These are phyloP conservation scores for Yarrowia bubula DNA, from an alignment of 805 yeast species.

Conservation along the genomic window DNA sequence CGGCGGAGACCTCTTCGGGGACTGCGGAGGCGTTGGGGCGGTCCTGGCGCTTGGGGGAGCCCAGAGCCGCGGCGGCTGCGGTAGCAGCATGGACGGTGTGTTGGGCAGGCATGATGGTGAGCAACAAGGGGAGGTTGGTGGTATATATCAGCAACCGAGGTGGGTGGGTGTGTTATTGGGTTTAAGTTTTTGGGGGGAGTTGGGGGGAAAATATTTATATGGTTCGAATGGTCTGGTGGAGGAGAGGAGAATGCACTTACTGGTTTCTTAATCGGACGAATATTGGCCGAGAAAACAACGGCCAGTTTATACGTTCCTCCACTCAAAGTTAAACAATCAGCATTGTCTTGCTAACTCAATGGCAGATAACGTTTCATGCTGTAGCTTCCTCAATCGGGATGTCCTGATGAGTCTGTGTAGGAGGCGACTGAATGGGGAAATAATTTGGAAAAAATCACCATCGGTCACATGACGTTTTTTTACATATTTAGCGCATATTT, in stretches of 20 bases:
- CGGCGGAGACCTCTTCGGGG: constrained; percentile 1
- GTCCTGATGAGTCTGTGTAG: no score
- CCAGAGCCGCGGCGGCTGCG: constrained; percentile 25
- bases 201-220: not conserved
- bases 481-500: not conserved
- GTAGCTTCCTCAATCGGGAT: not conserved
- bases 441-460: not conserved
- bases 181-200: not conserved
- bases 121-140: not conserved
- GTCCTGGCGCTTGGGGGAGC: constrained; percentile 2
- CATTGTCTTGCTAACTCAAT: constrained; percentile 25
- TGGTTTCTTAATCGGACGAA: not conserved
- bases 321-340: constrained; percentile 12
- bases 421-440: not conserved
- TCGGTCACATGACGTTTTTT: not conserved
- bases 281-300: not conserved
- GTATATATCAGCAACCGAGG: not conserved
- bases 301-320: not conserved
- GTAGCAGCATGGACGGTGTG: constrained; percentile 15
- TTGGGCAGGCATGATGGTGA: constrained; percentile 3
- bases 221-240: not conserved
- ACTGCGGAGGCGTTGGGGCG: not conserved
- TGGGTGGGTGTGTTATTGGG: not conserved
- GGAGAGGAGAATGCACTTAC: not conserved
- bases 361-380: not conserved